phyloP scores from a whole-genome alignment of 2,329 filamentous ascomycete genomes.

The Ilyonectria robusta region DNA sequence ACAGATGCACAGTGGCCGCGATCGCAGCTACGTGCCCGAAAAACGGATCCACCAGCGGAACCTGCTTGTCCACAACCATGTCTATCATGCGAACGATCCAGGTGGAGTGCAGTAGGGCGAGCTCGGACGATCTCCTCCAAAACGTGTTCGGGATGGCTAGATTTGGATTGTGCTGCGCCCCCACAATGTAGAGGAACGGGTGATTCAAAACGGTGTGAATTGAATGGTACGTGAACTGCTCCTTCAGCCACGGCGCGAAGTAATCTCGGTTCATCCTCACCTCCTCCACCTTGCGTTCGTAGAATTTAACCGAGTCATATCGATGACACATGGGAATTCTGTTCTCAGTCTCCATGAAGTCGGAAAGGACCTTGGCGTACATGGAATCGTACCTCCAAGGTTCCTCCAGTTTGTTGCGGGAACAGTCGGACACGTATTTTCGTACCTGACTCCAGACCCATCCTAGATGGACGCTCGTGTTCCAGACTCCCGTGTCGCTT shows the following conservation, averaged over 20 bases:
- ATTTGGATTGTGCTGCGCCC: slow-evolving; percentile 66
- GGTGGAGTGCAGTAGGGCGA: slow-evolving; percentile 65
- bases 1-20: slow-evolving; percentile 67
- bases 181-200: slow-evolving; percentile 67
- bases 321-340: slow-evolving; percentile 64
- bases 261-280: slow-evolving; percentile 61
- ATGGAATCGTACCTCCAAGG: slow-evolving; percentile 67
- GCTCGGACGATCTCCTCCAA: slow-evolving; percentile 66
- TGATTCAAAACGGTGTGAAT: slow-evolving; percentile 67
- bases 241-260: slow-evolving; percentile 66
- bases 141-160: slow-evolving; percentile 68
- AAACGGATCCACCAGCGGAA: slow-evolving; percentile 65
- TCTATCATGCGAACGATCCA: slow-evolving; percentile 69
- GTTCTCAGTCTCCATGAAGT: slow-evolving; percentile 66
- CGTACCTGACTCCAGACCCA: slow-evolving; percentile 66
- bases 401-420: slow-evolving; percentile 62
- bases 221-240: slow-evolving; percentile 67
- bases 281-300: slow-evolving; percentile 63
- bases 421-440: slow-evolving; percentile 63
- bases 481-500: slow-evolving; percentile 65
- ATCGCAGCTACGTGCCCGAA: slow-evolving; percentile 66
- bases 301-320: slow-evolving; percentile 67
- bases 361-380: slow-evolving; percentile 65
- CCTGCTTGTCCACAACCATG: slow-evolving; percentile 66
- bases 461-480: slow-evolving; percentile 62